Base-by-base conservation (phyloP, 768 basidiomycete species). In the Hygrocybe coccinea region DNA sequence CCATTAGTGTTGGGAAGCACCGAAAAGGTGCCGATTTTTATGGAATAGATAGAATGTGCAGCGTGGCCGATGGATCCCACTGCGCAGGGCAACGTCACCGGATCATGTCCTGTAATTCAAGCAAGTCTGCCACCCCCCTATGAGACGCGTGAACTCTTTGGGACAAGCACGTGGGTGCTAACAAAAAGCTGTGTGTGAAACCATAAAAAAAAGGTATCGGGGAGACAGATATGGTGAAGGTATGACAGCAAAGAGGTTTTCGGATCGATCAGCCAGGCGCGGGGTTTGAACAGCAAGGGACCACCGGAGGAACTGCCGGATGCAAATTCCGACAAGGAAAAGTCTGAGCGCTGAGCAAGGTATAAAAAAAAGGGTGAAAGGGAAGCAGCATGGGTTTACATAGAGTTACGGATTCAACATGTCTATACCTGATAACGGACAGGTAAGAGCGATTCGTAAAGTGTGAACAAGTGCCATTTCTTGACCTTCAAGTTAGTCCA, bases 1-100 rank as follows among this genome's bases (percentile, higher is more conserved):
- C 36, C 70, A 75, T 69, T 19, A 11, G 15, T 41, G 10, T 11
- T 3, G 29, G 38, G 5, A 19, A 41, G 38, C 14, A 11, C 14
- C 14, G 38, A 14, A 4, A 11, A 14, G 10, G 38, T 19, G 38
- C 19, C 38, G 3, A 15, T 4, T 41, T n/a, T 41, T 41, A 41
- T 41, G 19, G 14, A 3, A 41, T 19, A 41, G 10, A 41, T 19
- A 41, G 10, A 41, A 14, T 15, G 15, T 15, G 38, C 38, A 41
- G 19, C 38, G 38, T 41, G 38, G 38, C 38, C 38, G n/a, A 9
- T 9, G n/a, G 36, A n/a, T n/a, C 36, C n/a, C 36, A 9, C 36
- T 37, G 9, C 9, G 19, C 11, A 41, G 19, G 3, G 3, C 38
- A 19, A 19, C 10, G 10, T 11, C 38, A 41, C 10, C 15, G 38